Evolutionary conservation across 805 yeast genomes (phyloP).

Genomic region (Metschnikowia sp.): DNA sequence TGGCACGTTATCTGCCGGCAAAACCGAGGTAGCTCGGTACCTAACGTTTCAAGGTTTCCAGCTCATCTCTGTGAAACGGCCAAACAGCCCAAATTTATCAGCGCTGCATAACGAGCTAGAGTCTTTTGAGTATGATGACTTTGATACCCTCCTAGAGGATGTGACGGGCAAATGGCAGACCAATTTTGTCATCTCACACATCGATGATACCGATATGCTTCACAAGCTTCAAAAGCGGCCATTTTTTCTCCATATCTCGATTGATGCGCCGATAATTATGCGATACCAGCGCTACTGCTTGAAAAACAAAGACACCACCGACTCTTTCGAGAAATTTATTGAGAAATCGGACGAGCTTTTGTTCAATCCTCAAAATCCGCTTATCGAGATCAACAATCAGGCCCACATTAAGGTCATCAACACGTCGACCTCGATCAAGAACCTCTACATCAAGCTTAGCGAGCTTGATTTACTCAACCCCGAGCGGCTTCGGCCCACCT

Average conservation of each 20-base stretch:
- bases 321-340: slow-evolving; percentile 36
- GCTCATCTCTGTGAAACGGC: slow-evolving; percentile 16
- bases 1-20: slow-evolving; percentile 67
- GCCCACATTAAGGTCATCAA: slow-evolving; percentile 45
- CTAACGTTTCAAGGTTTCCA: slow-evolving; percentile 53
- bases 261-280: slow-evolving; percentile 65
- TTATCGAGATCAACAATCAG: slow-evolving; percentile 56
- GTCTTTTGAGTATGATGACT: slow-evolving; percentile 30
- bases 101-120: slow-evolving; percentile 4
- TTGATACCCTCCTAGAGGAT: slow-evolving; percentile 49
- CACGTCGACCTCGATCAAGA: slow-evolving; percentile 34
- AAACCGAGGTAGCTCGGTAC: slow-evolving; percentile 58
- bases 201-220: slow-evolving; percentile 42
- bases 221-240: slow-evolving; percentile 62
- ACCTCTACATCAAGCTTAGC: slow-evolving; percentile 36
- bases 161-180: slow-evolving; percentile 67
- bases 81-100: neutral
- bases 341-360: slow-evolving; percentile 34
- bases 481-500: slow-evolving; percentile 73
- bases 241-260: slow-evolving; percentile 73
- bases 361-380: slow-evolving; percentile 46
- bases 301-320: slow-evolving; percentile 12
- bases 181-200: slow-evolving; percentile 56
- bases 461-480: slow-evolving; percentile 35
- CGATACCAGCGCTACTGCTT: slow-evolving; percentile 39